Evolutionary conservation across 176 grass and related monocot genomes (phyloP).

Genomic region (Cenchrus fungigraminus): DNA sequence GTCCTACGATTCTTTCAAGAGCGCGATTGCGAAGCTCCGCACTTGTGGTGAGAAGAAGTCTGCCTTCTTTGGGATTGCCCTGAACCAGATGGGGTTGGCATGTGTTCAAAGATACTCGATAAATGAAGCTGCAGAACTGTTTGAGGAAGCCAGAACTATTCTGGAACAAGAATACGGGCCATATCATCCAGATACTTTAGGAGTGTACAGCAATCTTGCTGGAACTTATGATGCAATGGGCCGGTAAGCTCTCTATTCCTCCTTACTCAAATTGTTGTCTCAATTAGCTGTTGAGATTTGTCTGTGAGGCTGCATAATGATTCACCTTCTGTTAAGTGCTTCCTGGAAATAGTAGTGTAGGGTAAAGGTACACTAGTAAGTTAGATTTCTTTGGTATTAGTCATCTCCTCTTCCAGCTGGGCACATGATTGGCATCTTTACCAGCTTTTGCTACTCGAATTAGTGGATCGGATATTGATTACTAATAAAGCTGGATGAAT

Average conservation of each 20-base stretch:
- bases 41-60: conserved; percentile 92
- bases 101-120: conserved; percentile 87
- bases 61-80: conserved; percentile 84
- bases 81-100: conserved; percentile 93
- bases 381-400: conserved; percentile 12
- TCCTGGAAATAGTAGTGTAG: conserved; percentile 22
- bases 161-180: conserved; percentile 94
- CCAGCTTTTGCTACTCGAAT: conserved; percentile 33
- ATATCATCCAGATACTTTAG: conserved; percentile 87
- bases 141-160: conserved; percentile 90
- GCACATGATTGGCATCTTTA: conserved; percentile 45
- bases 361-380: conserved; percentile 37
- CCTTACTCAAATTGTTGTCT: neutral
- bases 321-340: conserved; percentile 11
- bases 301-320: neutral
- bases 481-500: conserved; percentile 51
- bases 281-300: neutral
- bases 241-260: conserved; percentile 64
- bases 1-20: conserved; percentile 84
- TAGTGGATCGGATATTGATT: conserved; percentile 48
- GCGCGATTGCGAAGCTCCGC: conserved; percentile 79
- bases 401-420: conserved; percentile 44
- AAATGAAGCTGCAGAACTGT: conserved; percentile 82
- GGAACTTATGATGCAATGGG: conserved; percentile 98
- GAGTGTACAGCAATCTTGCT: conserved; percentile 95